phyloP scores from a whole-genome alignment of 2,329 filamentous ascomycete species.

The Lecanicillium sp. region DNA sequence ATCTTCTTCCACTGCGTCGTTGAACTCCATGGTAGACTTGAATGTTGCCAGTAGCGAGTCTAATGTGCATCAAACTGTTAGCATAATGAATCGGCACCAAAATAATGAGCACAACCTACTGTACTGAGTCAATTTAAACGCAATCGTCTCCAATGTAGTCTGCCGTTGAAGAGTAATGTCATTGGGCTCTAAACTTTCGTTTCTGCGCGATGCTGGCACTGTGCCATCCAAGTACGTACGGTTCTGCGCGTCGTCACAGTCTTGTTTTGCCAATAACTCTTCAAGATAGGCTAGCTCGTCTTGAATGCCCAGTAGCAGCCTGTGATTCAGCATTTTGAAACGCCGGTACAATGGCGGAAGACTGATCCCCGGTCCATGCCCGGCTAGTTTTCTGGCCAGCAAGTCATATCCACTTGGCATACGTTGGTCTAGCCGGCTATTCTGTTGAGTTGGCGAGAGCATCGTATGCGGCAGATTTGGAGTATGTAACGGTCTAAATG shows the following conservation, averaged over 20 bases:
- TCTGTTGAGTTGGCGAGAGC: slow-evolving; percentile 4
- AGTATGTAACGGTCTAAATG: no score
- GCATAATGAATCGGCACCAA: slow-evolving; percentile 5
- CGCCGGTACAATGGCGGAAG: slow-evolving; percentile 66
- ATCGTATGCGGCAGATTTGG: neutral
- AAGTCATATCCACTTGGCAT: slow-evolving; percentile 53
- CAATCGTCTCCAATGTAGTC: slow-evolving; percentile 53
- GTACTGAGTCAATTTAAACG: slow-evolving; percentile 59
- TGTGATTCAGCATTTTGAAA: slow-evolving; percentile 76
- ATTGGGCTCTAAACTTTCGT: slow-evolving; percentile 42
- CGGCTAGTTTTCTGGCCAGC: slow-evolving; percentile 44
- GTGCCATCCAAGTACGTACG: slow-evolving; percentile 33
- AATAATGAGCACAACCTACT: slow-evolving; percentile 42
- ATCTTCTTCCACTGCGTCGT: slow-evolving; percentile 1
- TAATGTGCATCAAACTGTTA: slow-evolving; percentile 44
- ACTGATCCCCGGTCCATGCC: slow-evolving; percentile 10
- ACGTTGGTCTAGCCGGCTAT: slow-evolving; percentile 25
- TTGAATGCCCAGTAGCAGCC: slow-evolving; percentile 73
- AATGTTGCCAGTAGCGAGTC: slow-evolving; percentile 11
- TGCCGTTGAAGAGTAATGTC: slow-evolving; percentile 53
- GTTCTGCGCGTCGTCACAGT: slow-evolving; percentile 46
- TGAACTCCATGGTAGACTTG: neutral
- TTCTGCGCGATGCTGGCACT: slow-evolving; percentile 51
- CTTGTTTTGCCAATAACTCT: slow-evolving; percentile 63
- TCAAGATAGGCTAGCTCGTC: slow-evolving; percentile 78